These are phyloP conservation scores for Raphanus sativus DNA, from an alignment of 345 rosid genomes.

Conservation along the genomic window DNA sequence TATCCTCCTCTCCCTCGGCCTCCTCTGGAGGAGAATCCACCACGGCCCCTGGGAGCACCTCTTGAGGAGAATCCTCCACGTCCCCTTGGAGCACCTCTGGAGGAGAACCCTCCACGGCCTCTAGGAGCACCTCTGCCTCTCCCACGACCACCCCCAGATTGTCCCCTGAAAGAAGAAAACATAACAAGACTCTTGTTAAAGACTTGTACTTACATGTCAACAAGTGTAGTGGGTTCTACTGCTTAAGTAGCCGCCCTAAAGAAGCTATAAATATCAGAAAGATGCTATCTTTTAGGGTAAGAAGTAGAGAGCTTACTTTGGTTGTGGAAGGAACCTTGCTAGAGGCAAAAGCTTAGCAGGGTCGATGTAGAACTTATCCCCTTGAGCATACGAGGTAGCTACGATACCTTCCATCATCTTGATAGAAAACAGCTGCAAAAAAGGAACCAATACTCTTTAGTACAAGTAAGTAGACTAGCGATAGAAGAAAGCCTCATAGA, in stretches of 20 bases:
- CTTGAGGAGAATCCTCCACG: conserved; percentile 55
- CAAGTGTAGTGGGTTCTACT: neutral
- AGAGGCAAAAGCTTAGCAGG: conserved; percentile 81
- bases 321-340: conserved; percentile 84
- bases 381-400: conserved; percentile 64
- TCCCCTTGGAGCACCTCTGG: conserved; percentile 47
- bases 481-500: conserved; percentile 24
- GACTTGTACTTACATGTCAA: neutral
- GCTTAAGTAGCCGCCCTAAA: neutral
- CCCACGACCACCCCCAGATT: conserved; percentile 46
- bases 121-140: conserved; percentile 48
- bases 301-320: conserved; percentile 66
- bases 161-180: conserved; percentile 49
- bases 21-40: conserved; percentile 43
- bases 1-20: conserved; percentile 78
- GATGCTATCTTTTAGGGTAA: neutral
- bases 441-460: neutral
- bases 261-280: neutral
- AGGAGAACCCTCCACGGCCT: neutral
- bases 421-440: conserved; percentile 68
- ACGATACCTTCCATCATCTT: conserved; percentile 96
- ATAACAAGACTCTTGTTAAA: neutral
- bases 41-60: conserved; percentile 26
- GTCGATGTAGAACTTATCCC: conserved; percentile 86
- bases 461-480: neutral